Base-by-base conservation (phyloP, 805 yeast species). In the Metschnikowia kunwiensis region DNA sequence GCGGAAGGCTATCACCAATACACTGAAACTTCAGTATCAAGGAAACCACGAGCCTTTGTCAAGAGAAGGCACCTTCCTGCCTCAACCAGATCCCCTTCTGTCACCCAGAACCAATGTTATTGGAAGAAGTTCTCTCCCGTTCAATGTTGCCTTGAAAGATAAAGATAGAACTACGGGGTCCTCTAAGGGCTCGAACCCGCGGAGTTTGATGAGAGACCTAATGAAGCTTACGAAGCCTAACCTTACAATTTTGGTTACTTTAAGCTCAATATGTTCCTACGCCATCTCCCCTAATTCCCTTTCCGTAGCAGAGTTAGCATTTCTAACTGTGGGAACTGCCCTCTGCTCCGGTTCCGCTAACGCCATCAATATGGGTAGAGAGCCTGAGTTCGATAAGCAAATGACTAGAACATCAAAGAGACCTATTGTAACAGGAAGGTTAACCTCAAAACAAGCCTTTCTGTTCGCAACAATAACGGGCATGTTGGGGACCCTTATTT, bases 341-440 rank as follows among this genome's bases (percentile, higher is more conserved):
- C 63, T 93, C 22, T 77, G 93, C 46, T 87, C 96, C 0, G 94
- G 95, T 8, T 80, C 96, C 2, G 98, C 98, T 2, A 93, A 93
- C 62, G 95, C 97, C 3, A 87, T 93, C 31, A 93, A 93, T 55
- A 91, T 89, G 95, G 97, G 88, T 2, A 70, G 98, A 49, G 98
- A 93, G 61, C 96, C 96, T 1, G 83, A 77, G 14, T 93, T 79
- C 54, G 98, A 93, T 55, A 72, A 75, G 30, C 73, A 75, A 54
- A 93, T 93, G 98, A 75, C 81, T 3, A 72, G 98, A 54, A 93
- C 98, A 0, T 77, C 83, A 7, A 74, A 81, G 5, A 72, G 98
- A 53, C 98, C 98, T 0, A 89, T 93, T 3, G 97, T 89, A 0
- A 70, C 86, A 15, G 96, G 97, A 0, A 53, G 78, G 4, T 68